Evolutionary conservation across 176 grass and related monocot species (phyloP).

Genomic region (Calamus simplicifolius): DNA sequence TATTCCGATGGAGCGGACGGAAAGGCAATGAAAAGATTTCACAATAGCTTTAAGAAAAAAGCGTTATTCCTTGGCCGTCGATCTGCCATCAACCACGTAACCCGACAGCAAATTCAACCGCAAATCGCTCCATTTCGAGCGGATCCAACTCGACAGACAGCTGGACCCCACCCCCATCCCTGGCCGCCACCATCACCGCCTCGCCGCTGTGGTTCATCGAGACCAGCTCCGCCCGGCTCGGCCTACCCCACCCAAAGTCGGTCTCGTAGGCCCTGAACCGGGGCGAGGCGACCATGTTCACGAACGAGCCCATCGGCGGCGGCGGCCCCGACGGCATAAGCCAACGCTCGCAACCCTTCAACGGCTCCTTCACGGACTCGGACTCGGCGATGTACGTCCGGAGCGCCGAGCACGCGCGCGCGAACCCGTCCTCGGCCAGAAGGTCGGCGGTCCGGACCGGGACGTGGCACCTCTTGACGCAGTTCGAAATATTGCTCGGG

Average conservation of each 20-base stretch:
- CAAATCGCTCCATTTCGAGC: too few relatives aligned
- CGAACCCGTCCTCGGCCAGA: neutral
- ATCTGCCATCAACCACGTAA: too few relatives aligned
- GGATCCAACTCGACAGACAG: neutral
- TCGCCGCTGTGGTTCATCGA: neutral
- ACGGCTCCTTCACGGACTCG: neutral
- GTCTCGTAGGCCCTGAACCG: constrained; percentile 37
- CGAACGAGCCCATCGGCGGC: neutral
- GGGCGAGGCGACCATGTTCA: constrained; percentile 21
- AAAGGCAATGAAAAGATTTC: too few relatives aligned
- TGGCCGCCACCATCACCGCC: constrained; percentile 14
- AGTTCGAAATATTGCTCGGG: constrained; percentile 38
- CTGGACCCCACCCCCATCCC: constrained; percentile 29
- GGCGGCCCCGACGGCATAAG: neutral
- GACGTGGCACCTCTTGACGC: neutral
- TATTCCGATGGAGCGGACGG: too few relatives aligned
- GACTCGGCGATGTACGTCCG: constrained; percentile 6
- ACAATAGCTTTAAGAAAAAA: too few relatives aligned
- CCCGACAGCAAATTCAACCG: too few relatives aligned
- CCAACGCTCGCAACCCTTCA: neutral
- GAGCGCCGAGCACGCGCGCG: constrained; percentile 8
- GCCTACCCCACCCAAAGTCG: constrained; percentile 52
- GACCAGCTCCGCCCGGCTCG: constrained; percentile 31
- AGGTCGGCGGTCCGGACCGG: constrained; percentile 8
- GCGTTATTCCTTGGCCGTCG: too few relatives aligned